phyloP scores from a whole-genome alignment of 139 green algal species.

The Gonium pectorale region DNA sequence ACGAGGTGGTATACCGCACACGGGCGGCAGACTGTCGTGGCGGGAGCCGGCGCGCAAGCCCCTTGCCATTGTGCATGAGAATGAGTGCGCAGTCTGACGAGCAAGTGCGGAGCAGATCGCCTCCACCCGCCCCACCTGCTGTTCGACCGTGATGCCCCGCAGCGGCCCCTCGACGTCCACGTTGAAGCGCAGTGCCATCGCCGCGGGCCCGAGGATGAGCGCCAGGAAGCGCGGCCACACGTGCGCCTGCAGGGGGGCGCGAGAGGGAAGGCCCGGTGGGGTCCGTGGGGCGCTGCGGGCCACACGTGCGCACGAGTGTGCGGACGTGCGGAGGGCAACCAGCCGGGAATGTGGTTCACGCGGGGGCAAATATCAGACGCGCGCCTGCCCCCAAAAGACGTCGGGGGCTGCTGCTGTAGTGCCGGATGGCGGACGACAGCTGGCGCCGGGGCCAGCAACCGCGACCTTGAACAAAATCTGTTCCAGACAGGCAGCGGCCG shows the following conservation, averaged over 20 bases:
- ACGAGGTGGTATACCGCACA: no score
- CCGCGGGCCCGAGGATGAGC: conserved; percentile 5
- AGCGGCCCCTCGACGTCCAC: conserved; percentile 6
- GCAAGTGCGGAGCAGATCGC: no score
- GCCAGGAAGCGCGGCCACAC: conserved; percentile 4
- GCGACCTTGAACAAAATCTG: no score
- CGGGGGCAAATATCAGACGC: not conserved
- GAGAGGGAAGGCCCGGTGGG: not conserved
- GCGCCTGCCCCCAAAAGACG: not conserved
- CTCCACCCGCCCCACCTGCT: conserved; percentile 5
- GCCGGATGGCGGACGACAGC: not conserved
- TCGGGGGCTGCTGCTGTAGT: not conserved
- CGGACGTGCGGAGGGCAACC: not conserved
- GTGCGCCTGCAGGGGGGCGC: not conserved
- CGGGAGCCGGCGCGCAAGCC: no score
- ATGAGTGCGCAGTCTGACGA: no score
- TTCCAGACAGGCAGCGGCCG: no score
- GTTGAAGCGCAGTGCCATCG: not conserved
- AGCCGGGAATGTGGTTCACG: not conserved
- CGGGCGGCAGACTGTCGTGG: no score
- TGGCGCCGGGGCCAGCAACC: no score
- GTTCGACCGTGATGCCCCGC: not conserved
- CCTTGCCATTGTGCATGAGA: no score
- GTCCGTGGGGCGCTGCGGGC: not conserved
- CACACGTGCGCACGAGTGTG: not conserved